phyloP scores from a whole-genome alignment of 2,329 filamentous ascomycete genomes.

The Microdochium paspali region DNA sequence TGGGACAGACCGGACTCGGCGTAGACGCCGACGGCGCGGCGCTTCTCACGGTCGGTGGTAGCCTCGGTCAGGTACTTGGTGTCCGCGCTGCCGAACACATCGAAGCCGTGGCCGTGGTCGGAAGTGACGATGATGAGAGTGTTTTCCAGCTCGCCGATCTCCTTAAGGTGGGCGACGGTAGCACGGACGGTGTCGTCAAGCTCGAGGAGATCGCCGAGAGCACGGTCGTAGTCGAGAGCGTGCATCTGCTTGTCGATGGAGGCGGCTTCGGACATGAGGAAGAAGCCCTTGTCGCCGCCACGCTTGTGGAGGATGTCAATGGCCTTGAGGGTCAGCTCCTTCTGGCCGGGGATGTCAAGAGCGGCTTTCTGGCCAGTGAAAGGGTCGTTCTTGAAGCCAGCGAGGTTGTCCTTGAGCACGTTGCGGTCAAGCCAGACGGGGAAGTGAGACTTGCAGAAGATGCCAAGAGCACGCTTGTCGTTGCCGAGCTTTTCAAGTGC shows the following conservation, averaged over 20 bases:
- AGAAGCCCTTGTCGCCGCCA: slow-evolving; percentile 64
- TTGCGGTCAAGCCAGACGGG: slow-evolving; percentile 84
- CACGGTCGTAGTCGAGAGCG: slow-evolving; percentile 73
- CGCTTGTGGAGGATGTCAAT: slow-evolving; percentile 66
- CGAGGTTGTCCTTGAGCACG: slow-evolving; percentile 64
- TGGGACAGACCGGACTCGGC: slow-evolving; percentile 64
- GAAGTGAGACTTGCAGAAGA: slow-evolving; percentile 61
- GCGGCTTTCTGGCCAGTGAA: slow-evolving; percentile 55
- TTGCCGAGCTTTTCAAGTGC: slow-evolving; percentile 49
- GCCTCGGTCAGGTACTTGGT: slow-evolving; percentile 66
- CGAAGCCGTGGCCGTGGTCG: slow-evolving; percentile 87
- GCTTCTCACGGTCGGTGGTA: slow-evolving; percentile 59
- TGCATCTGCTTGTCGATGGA: slow-evolving; percentile 91
- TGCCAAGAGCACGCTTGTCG: slow-evolving; percentile 58
- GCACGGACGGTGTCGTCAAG: slow-evolving; percentile 75
- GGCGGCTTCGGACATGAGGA: slow-evolving; percentile 81
- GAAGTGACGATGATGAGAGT: slow-evolving; percentile 74
- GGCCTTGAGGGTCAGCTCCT: slow-evolving; percentile 84
- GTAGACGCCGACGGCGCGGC: slow-evolving; percentile 66
- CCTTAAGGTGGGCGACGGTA: slow-evolving; percentile 60
- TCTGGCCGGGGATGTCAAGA: slow-evolving; percentile 70
- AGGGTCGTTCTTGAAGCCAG: slow-evolving; percentile 57
- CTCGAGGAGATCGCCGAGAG: slow-evolving; percentile 76
- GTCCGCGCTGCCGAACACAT: slow-evolving; percentile 75
- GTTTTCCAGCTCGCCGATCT: slow-evolving; percentile 58